Conservation (phyloP, 176 grass and related monocot genomes). For the Luzula sylvatica region DNA sequence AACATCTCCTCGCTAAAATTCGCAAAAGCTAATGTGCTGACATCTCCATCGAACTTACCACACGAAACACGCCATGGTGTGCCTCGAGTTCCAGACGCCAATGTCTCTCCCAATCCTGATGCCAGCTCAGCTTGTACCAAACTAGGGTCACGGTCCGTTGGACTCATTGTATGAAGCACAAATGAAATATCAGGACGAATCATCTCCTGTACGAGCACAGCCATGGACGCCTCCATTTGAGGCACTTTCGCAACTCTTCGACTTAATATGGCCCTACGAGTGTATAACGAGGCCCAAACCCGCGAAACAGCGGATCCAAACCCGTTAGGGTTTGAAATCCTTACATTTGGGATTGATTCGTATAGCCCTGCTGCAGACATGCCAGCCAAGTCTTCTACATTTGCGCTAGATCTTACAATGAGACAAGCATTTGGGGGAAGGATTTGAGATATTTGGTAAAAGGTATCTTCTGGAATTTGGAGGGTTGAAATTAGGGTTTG, state of each 20-base stretch:
- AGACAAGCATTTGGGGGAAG: conserved; percentile 42
- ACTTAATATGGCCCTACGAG: conserved; percentile 79
- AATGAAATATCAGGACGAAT: conserved; percentile 70
- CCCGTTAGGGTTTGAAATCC: conserved; percentile 30
- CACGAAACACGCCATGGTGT: conserved; percentile 84
- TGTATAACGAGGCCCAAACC: conserved; percentile 92
- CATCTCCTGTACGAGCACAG: conserved; percentile 89
- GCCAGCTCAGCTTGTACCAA: conserved; percentile 66
- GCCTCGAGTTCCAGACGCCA: conserved; percentile 80
- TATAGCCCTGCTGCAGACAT: conserved; percentile 97
- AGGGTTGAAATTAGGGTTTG: conserved; percentile 55
- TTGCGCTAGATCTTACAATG: conserved; percentile 90
- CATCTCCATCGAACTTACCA: conserved; percentile 49
- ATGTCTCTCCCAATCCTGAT: conserved; percentile 79
- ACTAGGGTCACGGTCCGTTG: conserved; percentile 51
- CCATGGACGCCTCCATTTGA: conserved; percentile 73
- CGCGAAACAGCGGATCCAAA: conserved; percentile 51
- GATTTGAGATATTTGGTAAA: conserved; percentile 38
- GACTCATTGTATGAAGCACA: conserved; percentile 80
- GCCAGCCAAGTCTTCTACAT: conserved; percentile 91
- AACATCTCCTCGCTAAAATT: conserved; percentile 87
- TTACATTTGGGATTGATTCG: conserved; percentile 86
- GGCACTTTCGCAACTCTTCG: conserved; percentile 64
- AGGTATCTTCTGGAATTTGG: conserved; percentile 36
- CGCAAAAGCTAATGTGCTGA: conserved; percentile 75